A percentile compares a stretch with the other conserved stretches of the same genome.
Evolutionary conservation across 768 basidiomycete species (phyloP).

Genomic region (Hericium erinaceus): DNA sequence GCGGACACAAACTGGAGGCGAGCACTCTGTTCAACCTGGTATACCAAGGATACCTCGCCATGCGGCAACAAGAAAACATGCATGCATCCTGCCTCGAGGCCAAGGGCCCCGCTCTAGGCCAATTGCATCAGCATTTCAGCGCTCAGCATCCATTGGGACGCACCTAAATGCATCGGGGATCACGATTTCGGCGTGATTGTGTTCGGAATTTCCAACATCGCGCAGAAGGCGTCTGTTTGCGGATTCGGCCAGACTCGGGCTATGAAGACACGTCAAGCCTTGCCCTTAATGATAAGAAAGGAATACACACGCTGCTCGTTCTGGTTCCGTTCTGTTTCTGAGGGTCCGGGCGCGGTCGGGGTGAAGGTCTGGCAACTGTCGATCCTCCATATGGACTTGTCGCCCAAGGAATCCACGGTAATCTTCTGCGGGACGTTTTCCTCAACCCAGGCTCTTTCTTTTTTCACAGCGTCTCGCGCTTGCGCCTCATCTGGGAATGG

Average conservation of each 20-base stretch:
- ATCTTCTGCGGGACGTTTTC: constrained; percentile 36
- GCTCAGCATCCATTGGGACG: no score
- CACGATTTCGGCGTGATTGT: background rate
- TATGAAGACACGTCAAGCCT: constrained; percentile 20
- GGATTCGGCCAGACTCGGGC: constrained; percentile 78
- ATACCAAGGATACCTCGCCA: no score
- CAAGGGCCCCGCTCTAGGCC: no score
- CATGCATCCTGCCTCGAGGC: no score
- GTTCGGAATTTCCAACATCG: constrained; percentile 71
- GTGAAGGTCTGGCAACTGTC: constrained; percentile 11
- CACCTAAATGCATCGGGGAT: no score
- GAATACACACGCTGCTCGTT: background rate
- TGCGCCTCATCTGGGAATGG: constrained; percentile 52
- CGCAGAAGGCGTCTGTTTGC: constrained; percentile 82
- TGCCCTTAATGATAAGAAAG: background rate
- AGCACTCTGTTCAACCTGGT: no score
- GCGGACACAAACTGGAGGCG: no score
- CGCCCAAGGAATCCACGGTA: constrained; percentile 3
- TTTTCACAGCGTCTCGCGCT: constrained; percentile 40
- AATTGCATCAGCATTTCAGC: no score
- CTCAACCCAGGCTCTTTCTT: constrained; percentile 61
- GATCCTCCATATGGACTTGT: background rate
- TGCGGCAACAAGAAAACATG: no score
- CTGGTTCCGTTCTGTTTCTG: background rate
- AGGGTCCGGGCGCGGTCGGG: constrained; percentile 10